These are phyloP conservation scores for Noccaea caerulescens DNA, from an alignment of 345 rosid species.

Conservation along the genomic window DNA sequence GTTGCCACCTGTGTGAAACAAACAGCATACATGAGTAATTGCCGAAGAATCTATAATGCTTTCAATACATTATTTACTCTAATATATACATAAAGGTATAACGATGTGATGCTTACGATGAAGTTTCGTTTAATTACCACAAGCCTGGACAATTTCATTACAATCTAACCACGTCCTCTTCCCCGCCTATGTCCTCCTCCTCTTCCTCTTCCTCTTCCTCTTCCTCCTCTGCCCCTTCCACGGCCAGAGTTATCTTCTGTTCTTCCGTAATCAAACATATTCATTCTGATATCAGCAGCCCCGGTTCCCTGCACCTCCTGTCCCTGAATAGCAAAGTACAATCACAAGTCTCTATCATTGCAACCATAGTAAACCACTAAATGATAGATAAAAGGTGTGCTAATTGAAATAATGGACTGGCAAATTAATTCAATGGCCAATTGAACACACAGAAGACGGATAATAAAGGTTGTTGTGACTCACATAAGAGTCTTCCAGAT, in stretches of 20 bases:
- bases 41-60: constrained; percentile 11
- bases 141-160: constrained; percentile 10
- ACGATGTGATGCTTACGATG: background rate
- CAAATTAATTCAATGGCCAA: background rate
- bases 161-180: constrained; percentile 42
- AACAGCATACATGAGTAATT: constrained; percentile 24
- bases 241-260: constrained; percentile 40
- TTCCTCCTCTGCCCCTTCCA: constrained; percentile 54
- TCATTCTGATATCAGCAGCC: constrained; percentile 68
- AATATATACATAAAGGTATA: background rate
- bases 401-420: constrained; percentile 16
- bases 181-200: constrained; percentile 51
- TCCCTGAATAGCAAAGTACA: constrained; percentile 47
- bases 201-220: constrained; percentile 61
- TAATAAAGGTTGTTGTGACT: constrained; percentile 38
- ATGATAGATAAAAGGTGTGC: constrained; percentile 9
- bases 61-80: background rate
- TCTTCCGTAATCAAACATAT: constrained; percentile 76
- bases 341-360: constrained; percentile 14
- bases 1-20: constrained; percentile 28
- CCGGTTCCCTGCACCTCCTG: constrained; percentile 49
- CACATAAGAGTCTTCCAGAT: constrained; percentile 76
- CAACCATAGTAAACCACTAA: background rate
- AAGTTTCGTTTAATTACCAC: constrained; percentile 18
- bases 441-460: background rate